phyloP scores from a whole-genome alignment of 352 stramenopile species.

The Phytophthora parvispora region DNA sequence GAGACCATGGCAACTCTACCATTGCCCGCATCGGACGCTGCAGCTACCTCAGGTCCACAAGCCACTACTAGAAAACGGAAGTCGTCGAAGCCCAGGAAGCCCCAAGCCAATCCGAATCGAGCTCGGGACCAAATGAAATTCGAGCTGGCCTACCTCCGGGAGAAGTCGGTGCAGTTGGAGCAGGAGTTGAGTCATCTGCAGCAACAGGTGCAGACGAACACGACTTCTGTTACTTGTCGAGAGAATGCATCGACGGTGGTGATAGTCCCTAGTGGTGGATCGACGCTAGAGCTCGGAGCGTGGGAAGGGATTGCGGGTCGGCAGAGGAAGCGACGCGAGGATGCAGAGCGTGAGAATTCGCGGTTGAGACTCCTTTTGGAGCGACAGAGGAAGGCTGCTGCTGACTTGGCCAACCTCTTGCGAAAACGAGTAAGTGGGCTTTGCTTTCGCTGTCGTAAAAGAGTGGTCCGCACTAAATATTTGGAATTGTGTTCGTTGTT shows the following conservation, averaged over 20 bases:
- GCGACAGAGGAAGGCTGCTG: constrained; percentile 44
- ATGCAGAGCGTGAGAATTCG: constrained; percentile 32
- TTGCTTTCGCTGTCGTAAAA: background rate
- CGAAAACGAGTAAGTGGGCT: constrained; percentile 16
- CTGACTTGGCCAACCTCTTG: constrained; percentile 39
- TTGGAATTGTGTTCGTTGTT: background rate
- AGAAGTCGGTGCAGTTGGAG: constrained; percentile 71
- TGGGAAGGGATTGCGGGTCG: constrained; percentile 27
- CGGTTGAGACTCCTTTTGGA: constrained; percentile 39
- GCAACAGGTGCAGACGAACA: too few species aligned
- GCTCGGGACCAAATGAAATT: constrained; percentile 55
- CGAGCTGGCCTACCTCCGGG: constrained; percentile 68
- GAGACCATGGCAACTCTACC: background rate
- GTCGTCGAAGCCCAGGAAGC: constrained; percentile 15
- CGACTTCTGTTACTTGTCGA: too few species aligned
- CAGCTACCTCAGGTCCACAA: too few species aligned
- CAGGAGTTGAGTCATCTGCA: constrained; percentile 58
- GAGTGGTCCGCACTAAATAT: too few species aligned
- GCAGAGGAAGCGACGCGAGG: constrained; percentile 13
- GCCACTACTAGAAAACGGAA: too few species aligned
- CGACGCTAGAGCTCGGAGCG: background rate
- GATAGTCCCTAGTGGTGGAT: background rate
- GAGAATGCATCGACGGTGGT: background rate
- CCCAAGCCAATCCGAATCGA: constrained; percentile 33
- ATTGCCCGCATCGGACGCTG: too few species aligned